Evolutionary conservation across 2,329 filamentous ascomycete genomes (phyloP).

Genomic region (Fusarium acutatum): DNA sequence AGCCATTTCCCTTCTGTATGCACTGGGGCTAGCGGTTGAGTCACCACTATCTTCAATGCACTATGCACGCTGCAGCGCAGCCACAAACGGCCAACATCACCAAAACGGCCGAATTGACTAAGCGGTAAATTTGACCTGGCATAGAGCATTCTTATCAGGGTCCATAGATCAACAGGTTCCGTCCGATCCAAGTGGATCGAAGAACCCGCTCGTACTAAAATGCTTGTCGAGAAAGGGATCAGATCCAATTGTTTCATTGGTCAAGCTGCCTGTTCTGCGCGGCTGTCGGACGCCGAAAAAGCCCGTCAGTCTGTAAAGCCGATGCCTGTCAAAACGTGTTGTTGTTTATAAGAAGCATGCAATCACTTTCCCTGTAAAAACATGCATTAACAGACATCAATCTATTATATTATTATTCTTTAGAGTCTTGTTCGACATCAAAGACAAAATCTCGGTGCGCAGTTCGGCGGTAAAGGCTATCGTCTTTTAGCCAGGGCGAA

Average conservation of each 20-base stretch:
- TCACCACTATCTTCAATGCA: not conserved
- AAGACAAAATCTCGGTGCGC: not conserved
- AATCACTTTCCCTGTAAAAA: not conserved
- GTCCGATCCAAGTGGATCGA: not conserved
- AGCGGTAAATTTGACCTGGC: not conserved
- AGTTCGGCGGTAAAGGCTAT: slow-evolving; percentile 3
- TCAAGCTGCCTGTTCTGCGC: too few relatives aligned
- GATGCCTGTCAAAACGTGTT: not conserved
- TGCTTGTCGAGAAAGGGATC: not conserved
- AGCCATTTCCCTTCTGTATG: not conserved
- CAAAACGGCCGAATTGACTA: not conserved
- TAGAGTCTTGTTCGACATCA: not conserved
- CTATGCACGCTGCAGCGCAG: not conserved
- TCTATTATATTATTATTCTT: too few relatives aligned
- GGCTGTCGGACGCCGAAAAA: slow-evolving; percentile 12
- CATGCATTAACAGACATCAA: not conserved
- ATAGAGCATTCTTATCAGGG: not conserved
- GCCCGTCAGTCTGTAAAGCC: not conserved
- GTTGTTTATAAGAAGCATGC: not conserved
- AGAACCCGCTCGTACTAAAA: not conserved
- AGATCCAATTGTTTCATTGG: slow-evolving; percentile 1
- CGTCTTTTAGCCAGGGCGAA: not conserved
- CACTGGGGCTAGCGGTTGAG: not conserved
- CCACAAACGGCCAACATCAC: not conserved
- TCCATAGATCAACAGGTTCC: not conserved